Conservation (phyloP, 768 basidiomycete genomes). For the Phanerochaete sordida region DNA sequence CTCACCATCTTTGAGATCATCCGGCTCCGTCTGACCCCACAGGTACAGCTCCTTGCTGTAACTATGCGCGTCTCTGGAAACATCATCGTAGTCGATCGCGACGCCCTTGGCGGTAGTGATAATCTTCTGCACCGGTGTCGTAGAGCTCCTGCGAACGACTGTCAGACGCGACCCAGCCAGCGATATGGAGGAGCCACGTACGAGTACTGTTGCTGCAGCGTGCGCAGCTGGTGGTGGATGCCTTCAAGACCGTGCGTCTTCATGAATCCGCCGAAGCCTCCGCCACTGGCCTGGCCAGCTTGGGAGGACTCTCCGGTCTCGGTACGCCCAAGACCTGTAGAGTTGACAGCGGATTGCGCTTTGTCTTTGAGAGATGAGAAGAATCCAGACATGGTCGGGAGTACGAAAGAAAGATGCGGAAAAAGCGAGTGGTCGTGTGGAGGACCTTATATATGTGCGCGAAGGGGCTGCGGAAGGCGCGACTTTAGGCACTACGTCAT, state of each 20-base stretch:
- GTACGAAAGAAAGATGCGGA: conserved; percentile 8
- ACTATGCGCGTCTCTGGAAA: conserved; percentile 61
- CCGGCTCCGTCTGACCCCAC: conserved; percentile 72
- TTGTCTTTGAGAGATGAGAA: conserved; percentile 70
- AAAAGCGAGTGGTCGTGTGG: conserved; percentile 10
- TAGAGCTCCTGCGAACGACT: conserved; percentile 35
- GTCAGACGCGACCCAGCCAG: background rate
- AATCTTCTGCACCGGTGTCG: conserved; percentile 70
- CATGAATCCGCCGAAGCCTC: conserved; percentile 12
- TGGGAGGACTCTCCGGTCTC: conserved; percentile 23
- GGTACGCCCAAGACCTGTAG: conserved; percentile 17
- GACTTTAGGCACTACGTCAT: conserved; percentile 5
- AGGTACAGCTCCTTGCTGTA: conserved; percentile 84
- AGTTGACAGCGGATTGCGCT: conserved; percentile 67
- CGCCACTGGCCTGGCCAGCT: conserved; percentile 22
- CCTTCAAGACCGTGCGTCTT: conserved; percentile 45
- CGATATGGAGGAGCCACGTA: conserved; percentile 28
- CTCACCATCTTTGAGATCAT: conserved; percentile 75
- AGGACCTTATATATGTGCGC: conserved; percentile 11
- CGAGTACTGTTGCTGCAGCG: conserved; percentile 73
- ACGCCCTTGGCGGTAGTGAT: conserved; percentile 78
- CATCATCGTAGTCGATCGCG: conserved; percentile 67
- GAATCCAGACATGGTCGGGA: conserved; percentile 47
- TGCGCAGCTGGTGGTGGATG: conserved; percentile 70
- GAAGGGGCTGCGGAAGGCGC: background rate